These are phyloP conservation scores for Calonectria naviculata DNA, from an alignment of 2,329 filamentous ascomycete genomes.

Conservation along the genomic window DNA sequence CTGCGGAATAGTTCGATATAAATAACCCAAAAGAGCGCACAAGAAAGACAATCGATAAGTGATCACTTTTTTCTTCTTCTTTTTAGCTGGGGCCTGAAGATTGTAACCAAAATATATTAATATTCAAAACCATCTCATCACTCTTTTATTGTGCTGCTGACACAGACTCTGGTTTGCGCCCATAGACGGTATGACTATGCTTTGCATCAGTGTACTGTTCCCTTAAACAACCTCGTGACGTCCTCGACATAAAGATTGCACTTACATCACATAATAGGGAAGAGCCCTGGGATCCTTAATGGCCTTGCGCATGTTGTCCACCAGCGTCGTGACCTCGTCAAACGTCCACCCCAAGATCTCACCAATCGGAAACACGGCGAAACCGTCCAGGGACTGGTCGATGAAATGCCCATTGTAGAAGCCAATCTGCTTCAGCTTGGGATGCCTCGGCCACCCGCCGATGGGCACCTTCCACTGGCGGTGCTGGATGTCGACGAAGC, in stretches of 20 bases:
- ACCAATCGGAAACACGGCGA: constrained; percentile 37
- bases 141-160: not conserved
- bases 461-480: constrained; percentile 51
- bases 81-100: too few relatives aligned
- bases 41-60: too few relatives aligned
- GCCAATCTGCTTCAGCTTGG: constrained; percentile 54
- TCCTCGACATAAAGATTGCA: not conserved
- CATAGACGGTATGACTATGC: constrained; percentile 25
- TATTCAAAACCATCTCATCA: too few relatives aligned
- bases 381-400: constrained; percentile 40
- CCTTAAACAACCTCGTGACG: not conserved
- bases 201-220: not conserved
- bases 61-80: too few relatives aligned
- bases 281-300: constrained; percentile 16
- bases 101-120: too few relatives aligned
- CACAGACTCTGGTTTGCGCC: constrained; percentile 19
- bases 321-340: constrained; percentile 38
- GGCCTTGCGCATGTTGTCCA: constrained; percentile 32
- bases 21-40: too few relatives aligned
- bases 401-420: constrained; percentile 43
- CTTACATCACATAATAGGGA: constrained; percentile 23
- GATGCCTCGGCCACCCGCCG: constrained; percentile 55
- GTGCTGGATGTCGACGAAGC: constrained; percentile 47
- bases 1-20: too few relatives aligned
- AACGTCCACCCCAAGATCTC: constrained; percentile 43